phyloP scores from a whole-genome alignment of 208 protist genomes.

The Balamuthia mandrillaris region DNA sequence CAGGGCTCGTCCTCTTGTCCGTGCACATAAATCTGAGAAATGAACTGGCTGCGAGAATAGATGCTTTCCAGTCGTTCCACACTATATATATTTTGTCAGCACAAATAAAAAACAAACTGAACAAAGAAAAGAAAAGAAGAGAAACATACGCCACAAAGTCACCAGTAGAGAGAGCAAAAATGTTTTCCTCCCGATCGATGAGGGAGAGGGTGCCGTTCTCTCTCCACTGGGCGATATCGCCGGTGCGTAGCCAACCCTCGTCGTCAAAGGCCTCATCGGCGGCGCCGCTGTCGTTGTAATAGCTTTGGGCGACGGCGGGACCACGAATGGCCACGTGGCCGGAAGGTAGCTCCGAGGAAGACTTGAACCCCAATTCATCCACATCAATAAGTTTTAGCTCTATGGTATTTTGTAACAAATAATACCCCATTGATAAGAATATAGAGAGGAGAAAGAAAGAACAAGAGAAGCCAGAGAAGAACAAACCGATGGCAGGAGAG shows the following conservation, averaged over 20 bases:
- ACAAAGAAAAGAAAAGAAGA: too few species aligned
- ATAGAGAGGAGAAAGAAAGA: background rate
- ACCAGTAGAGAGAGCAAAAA: slow-evolving; percentile 73
- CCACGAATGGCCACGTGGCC: slow-evolving; percentile 26
- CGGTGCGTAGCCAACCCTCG: slow-evolving; percentile 79
- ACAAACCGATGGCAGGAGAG: background rate
- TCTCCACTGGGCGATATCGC: slow-evolving; percentile 75
- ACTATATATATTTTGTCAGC: background rate
- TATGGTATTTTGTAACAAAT: background rate
- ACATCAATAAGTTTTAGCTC: slow-evolving; percentile 31
- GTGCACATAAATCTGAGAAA: slow-evolving; percentile 27
- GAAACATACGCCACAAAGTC: slow-evolving; percentile 22
- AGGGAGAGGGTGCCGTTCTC: slow-evolving; percentile 70
- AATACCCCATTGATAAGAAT: background rate
- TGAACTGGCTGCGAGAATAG: slow-evolving; percentile 27
- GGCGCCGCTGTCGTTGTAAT: background rate
- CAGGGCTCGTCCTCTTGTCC: background rate
- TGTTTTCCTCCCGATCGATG: slow-evolving; percentile 83
- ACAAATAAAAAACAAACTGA: too few species aligned
- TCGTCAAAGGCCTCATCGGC: background rate
- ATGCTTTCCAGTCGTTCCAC: slow-evolving; percentile 20
- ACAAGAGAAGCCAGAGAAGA: background rate
- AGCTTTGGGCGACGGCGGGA: slow-evolving; percentile 1
- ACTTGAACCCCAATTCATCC: background rate
- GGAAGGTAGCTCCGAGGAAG: background rate